These are phyloP conservation scores for Neurospora sp. DNA, from an alignment of 2,329 filamentous ascomycete genomes.

Conservation along the genomic window DNA sequence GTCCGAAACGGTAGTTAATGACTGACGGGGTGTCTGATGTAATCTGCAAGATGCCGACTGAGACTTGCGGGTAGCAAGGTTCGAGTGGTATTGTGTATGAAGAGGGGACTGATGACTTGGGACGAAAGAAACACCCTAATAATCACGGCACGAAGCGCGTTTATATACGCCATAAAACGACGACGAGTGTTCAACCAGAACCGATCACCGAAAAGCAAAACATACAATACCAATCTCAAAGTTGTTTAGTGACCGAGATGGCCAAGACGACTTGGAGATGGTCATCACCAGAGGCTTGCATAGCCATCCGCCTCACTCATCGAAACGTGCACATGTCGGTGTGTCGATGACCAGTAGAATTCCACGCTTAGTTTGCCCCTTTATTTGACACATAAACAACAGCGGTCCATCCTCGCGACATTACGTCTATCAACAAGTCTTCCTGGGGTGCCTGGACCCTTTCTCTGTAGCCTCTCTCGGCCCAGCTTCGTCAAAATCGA, in stretches of 20 bases:
- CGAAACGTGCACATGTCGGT: background rate
- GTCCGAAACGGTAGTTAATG: background rate
- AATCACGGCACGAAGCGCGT: background rate
- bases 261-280: background rate
- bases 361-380: background rate
- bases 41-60: background rate
- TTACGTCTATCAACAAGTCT: constrained; percentile 3
- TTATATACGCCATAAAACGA: background rate
- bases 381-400: background rate
- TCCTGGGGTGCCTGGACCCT: background rate
- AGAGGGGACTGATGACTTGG: background rate
- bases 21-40: background rate
- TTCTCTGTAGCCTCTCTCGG: background rate
- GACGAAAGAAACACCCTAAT: background rate
- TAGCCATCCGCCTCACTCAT: background rate
- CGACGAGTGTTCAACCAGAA: background rate
- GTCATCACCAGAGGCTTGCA: background rate
- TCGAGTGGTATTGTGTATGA: background rate
- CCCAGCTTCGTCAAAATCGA: background rate
- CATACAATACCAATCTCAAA: background rate
- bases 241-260: background rate
- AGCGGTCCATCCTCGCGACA: background rate
- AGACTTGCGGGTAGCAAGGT: background rate
- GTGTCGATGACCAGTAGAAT: background rate
- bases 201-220: background rate